Evolutionary conservation across 78 protist species (phyloP).

Genomic region (Dictyostelium capitatum): DNA sequence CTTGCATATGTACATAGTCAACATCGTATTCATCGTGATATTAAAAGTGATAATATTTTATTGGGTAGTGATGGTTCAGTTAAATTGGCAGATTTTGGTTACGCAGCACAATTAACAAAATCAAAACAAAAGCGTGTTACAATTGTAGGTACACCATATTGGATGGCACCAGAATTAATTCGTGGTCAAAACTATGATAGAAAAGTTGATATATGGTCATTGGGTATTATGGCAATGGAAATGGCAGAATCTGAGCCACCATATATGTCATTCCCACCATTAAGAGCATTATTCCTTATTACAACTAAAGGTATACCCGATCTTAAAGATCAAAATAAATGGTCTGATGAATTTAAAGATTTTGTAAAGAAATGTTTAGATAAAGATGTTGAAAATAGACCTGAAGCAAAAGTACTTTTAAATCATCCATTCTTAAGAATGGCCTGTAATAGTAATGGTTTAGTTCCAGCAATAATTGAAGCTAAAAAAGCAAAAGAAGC

Average conservation of each 20-base stretch:
- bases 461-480: conserved; percentile 66
- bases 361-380: conserved; percentile 91
- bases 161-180: conserved; percentile 93
- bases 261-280: conserved; percentile 89
- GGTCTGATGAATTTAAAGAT: conserved; percentile 88
- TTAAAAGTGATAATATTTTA: conserved; percentile 90
- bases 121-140: conserved; percentile 80
- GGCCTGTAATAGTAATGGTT: conserved; percentile 58
- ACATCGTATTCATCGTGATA: conserved; percentile 90
- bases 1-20: conserved; percentile 82
- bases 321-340: conserved; percentile 73
- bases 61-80: conserved; percentile 81
- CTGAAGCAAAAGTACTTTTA: conserved; percentile 72
- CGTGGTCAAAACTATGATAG: conserved; percentile 93
- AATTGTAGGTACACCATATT: conserved; percentile 89
- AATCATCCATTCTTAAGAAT: conserved; percentile 79
- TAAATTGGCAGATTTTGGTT: conserved; percentile 87
- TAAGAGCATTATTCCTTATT: conserved; percentile 93
- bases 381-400: conserved; percentile 83
- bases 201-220: conserved; percentile 95
- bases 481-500: conserved; percentile 69
- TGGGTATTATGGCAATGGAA: conserved; percentile 94
- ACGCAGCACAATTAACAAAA: conserved; percentile 81
- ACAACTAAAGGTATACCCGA: conserved; percentile 93
- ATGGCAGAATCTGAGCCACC: conserved; percentile 90